Base-by-base conservation (phyloP, 495 filamentous ascomycete species). In the Darksidea phi region DNA sequence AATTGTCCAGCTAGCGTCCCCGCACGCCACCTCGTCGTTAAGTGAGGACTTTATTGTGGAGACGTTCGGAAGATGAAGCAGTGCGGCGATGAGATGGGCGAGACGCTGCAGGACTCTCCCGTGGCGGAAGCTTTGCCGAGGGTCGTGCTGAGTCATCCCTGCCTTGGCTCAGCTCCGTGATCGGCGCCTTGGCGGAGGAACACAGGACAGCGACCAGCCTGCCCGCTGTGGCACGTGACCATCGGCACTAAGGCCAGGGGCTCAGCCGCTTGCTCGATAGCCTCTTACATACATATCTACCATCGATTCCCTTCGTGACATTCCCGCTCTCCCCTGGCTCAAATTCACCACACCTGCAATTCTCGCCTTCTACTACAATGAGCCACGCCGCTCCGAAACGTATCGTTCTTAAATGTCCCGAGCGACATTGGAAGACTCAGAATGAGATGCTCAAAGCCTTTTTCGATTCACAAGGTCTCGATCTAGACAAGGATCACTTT, bases 381-480 rank as follows among this genome's bases (percentile, higher is more conserved):
- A 53, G 17, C 50, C 50, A 53, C 7, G 50, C 26, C 50, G 50
- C 20, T 38, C 50, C 50, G 50, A 53, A 53, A 38, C 50, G 50
- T 12, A 53, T 53, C 50, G 50, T 53, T 53, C 50, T 53, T 25
- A 53, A 53, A 53, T 53, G 50, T 53, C 50, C 50, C 50, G 50
- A 53, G 50, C 50, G 50, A 34, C 50, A 53, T 53, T 53, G 50
- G 50, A 38, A 34, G 28, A 36, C 50, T 38, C 50, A 53, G 50
- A 53, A 53, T 53, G 50, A 53, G 50, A 53, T 53, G 50, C 24
- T 53, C 50, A 38, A 53, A 53, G 50, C 50, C 50, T 53, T 53
- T 23, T 38, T 53, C 32, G 50, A 50, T 50, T 50, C 49, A 28
- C 49, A 52, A 52, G 49, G 26, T 52, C 49, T 52, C 25, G 48